These are phyloP conservation scores for Gossypium turneri DNA, from an alignment of 345 rosid species.

Conservation along the genomic window DNA sequence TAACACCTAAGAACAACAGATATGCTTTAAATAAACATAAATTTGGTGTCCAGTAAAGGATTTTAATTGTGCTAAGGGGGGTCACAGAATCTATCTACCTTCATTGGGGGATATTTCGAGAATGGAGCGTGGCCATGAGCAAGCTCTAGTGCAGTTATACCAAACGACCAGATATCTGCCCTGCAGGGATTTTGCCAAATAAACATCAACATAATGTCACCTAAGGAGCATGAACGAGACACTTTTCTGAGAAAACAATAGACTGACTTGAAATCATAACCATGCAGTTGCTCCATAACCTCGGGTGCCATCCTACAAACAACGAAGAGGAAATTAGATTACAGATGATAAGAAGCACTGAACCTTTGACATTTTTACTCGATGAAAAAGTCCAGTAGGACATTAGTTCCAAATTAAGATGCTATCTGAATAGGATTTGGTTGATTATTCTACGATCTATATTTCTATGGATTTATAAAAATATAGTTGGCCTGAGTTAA, in stretches of 20 bases:
- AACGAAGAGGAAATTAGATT: conserved; percentile 7
- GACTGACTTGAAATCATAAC: conserved; percentile 93
- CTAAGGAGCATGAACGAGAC: conserved; percentile 8
- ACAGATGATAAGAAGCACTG: conserved; percentile 12
- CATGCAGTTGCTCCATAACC: conserved; percentile 98
- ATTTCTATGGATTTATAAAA: not conserved
- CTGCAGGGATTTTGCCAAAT: conserved; percentile 41
- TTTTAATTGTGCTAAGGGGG: conserved; percentile 7
- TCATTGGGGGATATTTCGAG: conserved; percentile 99
- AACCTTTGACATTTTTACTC: not conserved
- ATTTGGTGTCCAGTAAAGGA: conserved; percentile 4
- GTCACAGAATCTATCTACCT: conserved; percentile 44
- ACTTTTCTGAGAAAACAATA: conserved; percentile 15
- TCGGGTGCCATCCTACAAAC: conserved; percentile 98
- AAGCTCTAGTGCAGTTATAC: conserved; percentile 97
- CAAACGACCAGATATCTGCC: conserved; percentile 99
- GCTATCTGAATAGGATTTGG: not conserved
- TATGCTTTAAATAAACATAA: conserved; percentile 24
- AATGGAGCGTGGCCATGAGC: conserved; percentile 99
- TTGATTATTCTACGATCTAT: not conserved
- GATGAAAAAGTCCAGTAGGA: not conserved
- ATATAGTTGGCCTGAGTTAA: not conserved
- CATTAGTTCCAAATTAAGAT: not conserved
- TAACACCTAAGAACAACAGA: conserved; percentile 57
- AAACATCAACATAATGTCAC: conserved; percentile 23